Base-by-base conservation (phyloP, 352 stramenopile genomes). In the Phytophthora macrochlamydospora region DNA sequence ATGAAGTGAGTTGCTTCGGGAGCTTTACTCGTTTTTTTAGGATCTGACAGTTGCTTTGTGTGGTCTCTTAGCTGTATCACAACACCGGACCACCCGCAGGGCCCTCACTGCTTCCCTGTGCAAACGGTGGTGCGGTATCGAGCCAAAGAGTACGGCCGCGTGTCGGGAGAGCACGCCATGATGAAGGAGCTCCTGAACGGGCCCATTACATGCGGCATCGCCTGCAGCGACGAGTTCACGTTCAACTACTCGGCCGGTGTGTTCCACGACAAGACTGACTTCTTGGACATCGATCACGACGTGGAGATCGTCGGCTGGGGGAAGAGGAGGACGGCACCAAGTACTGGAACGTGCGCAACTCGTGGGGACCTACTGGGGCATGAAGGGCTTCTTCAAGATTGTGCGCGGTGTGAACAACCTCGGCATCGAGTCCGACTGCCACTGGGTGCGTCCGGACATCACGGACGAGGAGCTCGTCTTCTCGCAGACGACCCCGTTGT, bases 281-380 rank as follows among this genome's bases (percentile, higher is more conserved):
- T 83, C 30, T 49, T 65, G 12, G 70, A 81, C 44, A 81, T 90
- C 54, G 75, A 88, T 46, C 83, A 99, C 73, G 90, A 96, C 64
- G 89, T 98, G 32, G 89, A 91, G 31, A 94, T 98, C 63, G 89
- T 97, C 24, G 95, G 94, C 35, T 99, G 93, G 93, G 95, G 94
- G 79, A 81, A 9, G 71, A 81, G 29, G 82, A 92, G 52, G 74
- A 93, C 56, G 75, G 86, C 62, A 65, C 87, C 62, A 90, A 94
- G 72, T 98, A 96, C 77, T 99, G 94, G 94, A 92, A 97, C 76
- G 83, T 97, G 43, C 89, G 96, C 51, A 96, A 98, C 93, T 84
- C 86, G 65, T 75, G 96, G 91, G 92, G 50, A 87, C 94, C 59
- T 86, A 83, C 62, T 97, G 93, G 93, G 93, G 93, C 49, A 91